phyloP scores from a whole-genome alignment of 306 rosid species.

The Biancaea sappan region DNA sequence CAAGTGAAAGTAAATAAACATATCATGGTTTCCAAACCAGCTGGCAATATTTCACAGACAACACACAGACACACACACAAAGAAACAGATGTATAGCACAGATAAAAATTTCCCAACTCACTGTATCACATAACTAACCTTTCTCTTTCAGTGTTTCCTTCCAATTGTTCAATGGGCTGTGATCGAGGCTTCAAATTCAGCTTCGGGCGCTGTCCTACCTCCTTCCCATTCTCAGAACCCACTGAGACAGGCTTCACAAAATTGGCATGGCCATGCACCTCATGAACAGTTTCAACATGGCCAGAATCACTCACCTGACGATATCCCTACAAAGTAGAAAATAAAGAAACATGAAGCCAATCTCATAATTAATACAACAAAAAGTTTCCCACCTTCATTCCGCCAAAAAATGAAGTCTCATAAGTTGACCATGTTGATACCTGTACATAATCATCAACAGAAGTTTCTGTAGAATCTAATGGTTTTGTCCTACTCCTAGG shows the following conservation, averaged over 20 bases:
- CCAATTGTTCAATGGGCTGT: slow-evolving; percentile 62
- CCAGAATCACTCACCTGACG: slow-evolving; percentile 46
- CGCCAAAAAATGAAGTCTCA: background rate
- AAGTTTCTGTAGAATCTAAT: slow-evolving; percentile 54
- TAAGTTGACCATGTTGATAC: slow-evolving; percentile 46
- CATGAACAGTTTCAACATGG: slow-evolving; percentile 54
- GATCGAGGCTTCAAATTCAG: slow-evolving; percentile 88
- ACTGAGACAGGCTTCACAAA: slow-evolving; percentile 55
- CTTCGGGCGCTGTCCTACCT: slow-evolving; percentile 73
- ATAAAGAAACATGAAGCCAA: slow-evolving; percentile 32
- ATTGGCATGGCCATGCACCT: slow-evolving; percentile 51
- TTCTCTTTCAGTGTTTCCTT: slow-evolving; percentile 62
- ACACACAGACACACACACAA: background rate
- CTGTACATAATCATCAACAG: slow-evolving; percentile 52
- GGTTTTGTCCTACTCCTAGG: slow-evolving; percentile 64
- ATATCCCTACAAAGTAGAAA: slow-evolving; percentile 46
- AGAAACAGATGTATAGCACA: slow-evolving; percentile 6
- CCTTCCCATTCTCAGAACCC: slow-evolving; percentile 65
- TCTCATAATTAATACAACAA: slow-evolving; percentile 13
- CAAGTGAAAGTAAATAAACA: background rate
- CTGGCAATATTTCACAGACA: slow-evolving; percentile 24
- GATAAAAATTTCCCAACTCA: slow-evolving; percentile 20
- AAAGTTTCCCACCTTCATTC: background rate
- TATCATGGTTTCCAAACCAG: background rate
- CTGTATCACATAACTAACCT: slow-evolving; percentile 55